Evolutionary conservation across 2,329 filamentous ascomycete genomes (phyloP).

Genomic region (Cytospora chrysosperma): DNA sequence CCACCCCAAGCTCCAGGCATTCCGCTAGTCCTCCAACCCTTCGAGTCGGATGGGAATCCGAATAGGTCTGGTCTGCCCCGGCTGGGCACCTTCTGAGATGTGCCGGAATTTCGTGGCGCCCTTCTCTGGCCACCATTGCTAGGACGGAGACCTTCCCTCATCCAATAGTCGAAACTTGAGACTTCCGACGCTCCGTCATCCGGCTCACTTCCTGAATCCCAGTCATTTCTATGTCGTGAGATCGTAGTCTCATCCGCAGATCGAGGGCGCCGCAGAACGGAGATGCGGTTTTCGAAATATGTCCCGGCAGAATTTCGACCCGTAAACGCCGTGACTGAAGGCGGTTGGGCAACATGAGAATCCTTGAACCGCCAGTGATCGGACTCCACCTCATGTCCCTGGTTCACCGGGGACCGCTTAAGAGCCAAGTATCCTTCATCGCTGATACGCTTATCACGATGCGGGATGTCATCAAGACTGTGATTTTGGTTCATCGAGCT

Average conservation of each 20-base stretch:
- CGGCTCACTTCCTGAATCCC: conserved; percentile 45
- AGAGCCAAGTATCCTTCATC: conserved; percentile 33
- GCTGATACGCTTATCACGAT: conserved; percentile 33
- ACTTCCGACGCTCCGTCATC: conserved; percentile 46
- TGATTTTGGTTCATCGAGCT: conserved; percentile 52
- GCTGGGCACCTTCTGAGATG: not conserved
- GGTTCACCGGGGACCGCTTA: not conserved
- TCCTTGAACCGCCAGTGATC: conserved; percentile 19
- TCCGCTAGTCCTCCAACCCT: conserved; percentile 47
- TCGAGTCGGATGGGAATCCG: conserved; percentile 45
- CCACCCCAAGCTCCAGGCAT: conserved; percentile 46
- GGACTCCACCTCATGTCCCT: conserved; percentile 3
- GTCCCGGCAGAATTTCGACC: conserved; percentile 29
- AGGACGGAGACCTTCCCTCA: conserved; percentile 52
- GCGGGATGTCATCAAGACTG: conserved; percentile 50
- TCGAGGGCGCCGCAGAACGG: conserved; percentile 42
- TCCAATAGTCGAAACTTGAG: conserved; percentile 58
- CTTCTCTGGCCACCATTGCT: conserved; percentile 25
- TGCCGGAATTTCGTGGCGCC: not conserved
- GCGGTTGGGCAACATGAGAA: conserved; percentile 28
- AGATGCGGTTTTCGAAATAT: conserved; percentile 33
- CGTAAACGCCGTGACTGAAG: conserved; percentile 36
- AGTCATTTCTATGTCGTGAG: conserved; percentile 42
- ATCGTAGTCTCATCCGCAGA: conserved; percentile 48
- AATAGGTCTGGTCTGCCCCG: conserved; percentile 50